A percentile compares a stretch with the other conserved stretches of the same genome.
These are phyloP conservation scores for Populus euphratica DNA, from an alignment of 345 rosid species.

Conservation along the genomic window DNA sequence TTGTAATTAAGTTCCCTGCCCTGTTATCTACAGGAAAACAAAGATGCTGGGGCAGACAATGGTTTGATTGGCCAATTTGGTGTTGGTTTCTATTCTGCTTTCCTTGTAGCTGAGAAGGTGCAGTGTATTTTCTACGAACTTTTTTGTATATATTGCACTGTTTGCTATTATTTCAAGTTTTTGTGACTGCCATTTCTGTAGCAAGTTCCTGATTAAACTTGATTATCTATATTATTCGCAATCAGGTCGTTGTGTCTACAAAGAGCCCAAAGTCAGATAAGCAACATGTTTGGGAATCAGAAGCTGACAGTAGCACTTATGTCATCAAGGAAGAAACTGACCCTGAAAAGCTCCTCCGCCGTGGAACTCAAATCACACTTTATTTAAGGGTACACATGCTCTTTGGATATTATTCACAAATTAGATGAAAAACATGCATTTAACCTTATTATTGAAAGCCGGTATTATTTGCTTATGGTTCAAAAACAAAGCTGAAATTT, in stretches of 20 bases:
- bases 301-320: slow-evolving; percentile 85
- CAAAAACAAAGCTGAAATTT: neutral
- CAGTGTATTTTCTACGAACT: neutral
- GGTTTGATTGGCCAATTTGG: slow-evolving; percentile 96
- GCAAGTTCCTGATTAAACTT: slow-evolving; percentile 7
- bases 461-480: neutral
- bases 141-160: neutral
- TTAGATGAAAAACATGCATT: neutral
- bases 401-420: neutral
- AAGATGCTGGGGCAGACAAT: slow-evolving; percentile 84
- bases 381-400: slow-evolving; percentile 57
- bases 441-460: neutral
- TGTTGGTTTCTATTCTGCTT: slow-evolving; percentile 98
- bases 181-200: neutral
- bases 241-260: slow-evolving; percentile 86
- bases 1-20: neutral
- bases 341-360: slow-evolving; percentile 64
- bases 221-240: slow-evolving; percentile 6
- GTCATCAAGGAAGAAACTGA: slow-evolving; percentile 83
- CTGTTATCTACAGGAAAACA: slow-evolving; percentile 57
- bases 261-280: slow-evolving; percentile 94
- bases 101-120: slow-evolving; percentile 95
- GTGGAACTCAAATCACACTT: slow-evolving; percentile 93
- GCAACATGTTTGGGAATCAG: slow-evolving; percentile 93
- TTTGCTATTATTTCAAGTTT: neutral